These are phyloP conservation scores for Malassezia nana DNA, from an alignment of 1,284 basidiomycete genomes.

Conservation along the genomic window DNA sequence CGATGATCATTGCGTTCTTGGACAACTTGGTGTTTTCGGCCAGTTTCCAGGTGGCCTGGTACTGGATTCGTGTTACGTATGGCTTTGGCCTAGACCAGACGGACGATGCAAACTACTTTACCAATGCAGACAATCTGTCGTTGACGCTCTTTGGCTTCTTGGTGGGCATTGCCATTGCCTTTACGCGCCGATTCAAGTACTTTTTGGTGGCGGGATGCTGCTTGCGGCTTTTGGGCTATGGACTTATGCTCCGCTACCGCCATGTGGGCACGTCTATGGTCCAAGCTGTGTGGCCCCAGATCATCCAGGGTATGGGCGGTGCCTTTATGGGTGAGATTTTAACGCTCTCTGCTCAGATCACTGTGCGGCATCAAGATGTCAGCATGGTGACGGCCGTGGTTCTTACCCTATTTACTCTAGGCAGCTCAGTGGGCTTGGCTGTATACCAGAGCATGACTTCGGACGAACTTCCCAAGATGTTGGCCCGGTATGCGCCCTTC, in stretches of 20 bases:
- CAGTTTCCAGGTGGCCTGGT: conserved; percentile 16
- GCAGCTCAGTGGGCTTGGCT: conserved; percentile 38
- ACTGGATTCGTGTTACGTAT: conserved; percentile 4
- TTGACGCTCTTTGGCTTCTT: conserved; percentile 43
- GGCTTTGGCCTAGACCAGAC: background rate
- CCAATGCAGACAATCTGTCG: conserved; percentile 33
- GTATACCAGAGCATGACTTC: conserved; percentile 35
- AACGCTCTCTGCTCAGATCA: conserved; percentile 41
- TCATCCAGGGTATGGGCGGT: conserved; percentile 44
- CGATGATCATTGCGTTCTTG: conserved; percentile 40
- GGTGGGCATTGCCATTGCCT: conserved; percentile 33
- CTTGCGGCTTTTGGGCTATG: conserved; percentile 40
- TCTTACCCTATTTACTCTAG: conserved; percentile 39
- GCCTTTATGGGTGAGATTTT: conserved; percentile 40
- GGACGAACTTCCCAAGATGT: conserved; percentile 16
- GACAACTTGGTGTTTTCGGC: conserved; percentile 43
- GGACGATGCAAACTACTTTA: conserved; percentile 31
- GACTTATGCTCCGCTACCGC: conserved; percentile 45
- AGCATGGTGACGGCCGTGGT: conserved; percentile 46
- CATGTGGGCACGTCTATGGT: conserved; percentile 24
- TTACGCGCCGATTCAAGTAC: conserved; percentile 44
- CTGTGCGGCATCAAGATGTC: conserved; percentile 45
- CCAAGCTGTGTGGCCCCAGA: conserved; percentile 42
- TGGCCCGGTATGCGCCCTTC: conserved; percentile 22
- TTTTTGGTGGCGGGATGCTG: conserved; percentile 27